These are phyloP conservation scores for Gonium pectorale DNA, from an alignment of 139 green algal genomes.

Conservation along the genomic window DNA sequence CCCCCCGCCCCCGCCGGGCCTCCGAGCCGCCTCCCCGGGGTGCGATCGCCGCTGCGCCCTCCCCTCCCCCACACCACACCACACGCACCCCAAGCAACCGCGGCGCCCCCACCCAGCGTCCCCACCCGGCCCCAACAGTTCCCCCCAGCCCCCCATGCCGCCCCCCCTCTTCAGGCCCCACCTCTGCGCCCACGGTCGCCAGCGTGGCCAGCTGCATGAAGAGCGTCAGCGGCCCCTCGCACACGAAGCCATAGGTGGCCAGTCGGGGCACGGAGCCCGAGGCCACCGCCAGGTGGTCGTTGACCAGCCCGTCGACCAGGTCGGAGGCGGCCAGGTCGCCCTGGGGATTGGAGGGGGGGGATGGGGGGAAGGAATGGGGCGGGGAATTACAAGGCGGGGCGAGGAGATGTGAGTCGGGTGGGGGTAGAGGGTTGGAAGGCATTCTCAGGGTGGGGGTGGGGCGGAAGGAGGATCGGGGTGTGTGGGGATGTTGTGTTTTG, in stretches of 20 bases:
- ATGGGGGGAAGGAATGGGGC: background rate
- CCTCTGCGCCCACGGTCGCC: constrained; percentile 22
- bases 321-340: constrained; percentile 18
- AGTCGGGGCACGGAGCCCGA: constrained; percentile 11
- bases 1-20: too few relatives aligned
- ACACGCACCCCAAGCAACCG: too few relatives aligned
- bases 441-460: too few relatives aligned
- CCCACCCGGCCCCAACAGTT: too few relatives aligned
- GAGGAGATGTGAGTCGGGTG: background rate
- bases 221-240: constrained; percentile 4
- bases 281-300: constrained; percentile 41
- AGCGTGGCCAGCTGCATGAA: constrained; percentile 39
- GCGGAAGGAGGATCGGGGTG: background rate
- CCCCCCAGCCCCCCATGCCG: too few relatives aligned
- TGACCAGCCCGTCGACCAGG: constrained; percentile 21
- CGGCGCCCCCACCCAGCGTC: too few relatives aligned
- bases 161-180: too few relatives aligned
- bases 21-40: too few relatives aligned
- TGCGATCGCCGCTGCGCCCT: too few relatives aligned
- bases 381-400: background rate
- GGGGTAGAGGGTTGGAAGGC: background rate
- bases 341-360: background rate
- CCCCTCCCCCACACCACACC: too few relatives aligned
- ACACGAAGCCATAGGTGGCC: constrained; percentile 29
- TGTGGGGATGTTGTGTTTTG: background rate